A percentile compares a stretch with the other conserved stretches of the same genome.
Conservation (phyloP, 371 early-diverging fungal genomes). For the Mucor indicus region DNA sequence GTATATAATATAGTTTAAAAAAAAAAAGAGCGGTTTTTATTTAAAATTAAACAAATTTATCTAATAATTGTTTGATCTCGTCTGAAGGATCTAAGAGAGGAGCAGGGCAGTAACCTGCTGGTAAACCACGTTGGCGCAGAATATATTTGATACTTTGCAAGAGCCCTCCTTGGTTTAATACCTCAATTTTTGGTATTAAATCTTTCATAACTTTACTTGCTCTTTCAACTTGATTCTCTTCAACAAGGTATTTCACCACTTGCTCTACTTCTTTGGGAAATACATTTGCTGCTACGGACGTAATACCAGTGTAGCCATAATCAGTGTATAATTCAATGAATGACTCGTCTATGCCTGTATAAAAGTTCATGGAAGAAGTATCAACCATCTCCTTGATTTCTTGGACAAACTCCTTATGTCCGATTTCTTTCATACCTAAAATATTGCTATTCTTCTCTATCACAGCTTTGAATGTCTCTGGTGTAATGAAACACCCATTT, state of each 20-base stretch:
- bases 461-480: slow-evolving; percentile 10
- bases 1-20: too few relatives aligned
- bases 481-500: slow-evolving; percentile 19
- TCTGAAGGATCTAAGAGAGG: slow-evolving; percentile 24
- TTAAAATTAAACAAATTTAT: neutral
- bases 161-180: slow-evolving; percentile 13
- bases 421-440: slow-evolving; percentile 25
- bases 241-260: slow-evolving; percentile 9
- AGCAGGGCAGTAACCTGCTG: slow-evolving; percentile 22
- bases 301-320: slow-evolving; percentile 22
- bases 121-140: slow-evolving; percentile 21
- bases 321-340: slow-evolving; percentile 10
- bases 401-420: slow-evolving; percentile 18
- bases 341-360: slow-evolving; percentile 12
- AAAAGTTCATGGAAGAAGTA: slow-evolving; percentile 15
- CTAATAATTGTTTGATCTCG: slow-evolving; percentile 1
- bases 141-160: slow-evolving; percentile 24
- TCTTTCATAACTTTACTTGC: slow-evolving; percentile 10
- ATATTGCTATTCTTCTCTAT: slow-evolving; percentile 8
- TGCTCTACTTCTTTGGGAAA: slow-evolving; percentile 13
- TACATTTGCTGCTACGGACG: slow-evolving; percentile 22
- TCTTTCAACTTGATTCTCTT: slow-evolving; percentile 5
- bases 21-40: neutral
- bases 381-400: slow-evolving; percentile 5
- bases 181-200: slow-evolving; percentile 5